Base-by-base conservation (phyloP, 2,329 filamentous ascomycete genomes). In the Metarhizium guizhouense region DNA sequence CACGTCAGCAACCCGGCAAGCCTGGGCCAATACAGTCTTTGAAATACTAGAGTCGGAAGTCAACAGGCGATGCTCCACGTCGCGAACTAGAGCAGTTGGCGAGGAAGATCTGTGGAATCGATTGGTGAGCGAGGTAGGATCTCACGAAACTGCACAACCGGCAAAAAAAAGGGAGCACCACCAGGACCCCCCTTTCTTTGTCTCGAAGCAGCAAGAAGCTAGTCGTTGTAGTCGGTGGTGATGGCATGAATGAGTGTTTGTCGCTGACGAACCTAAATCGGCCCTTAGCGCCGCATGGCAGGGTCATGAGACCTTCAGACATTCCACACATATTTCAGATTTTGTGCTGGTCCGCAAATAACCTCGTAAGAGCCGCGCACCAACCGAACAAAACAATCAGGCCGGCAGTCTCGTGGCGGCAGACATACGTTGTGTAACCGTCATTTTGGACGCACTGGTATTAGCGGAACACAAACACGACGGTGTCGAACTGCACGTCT, bases 251-350 rank as follows among this genome's bases (percentile, higher is more conserved):
- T 40, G 45, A 36, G n/a, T 45, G 4, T 34, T 50, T 43, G 49
- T 36, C 42, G 52, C 48, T 45, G 48, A 45, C 36, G 57, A 60
- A 59, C 54, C 56, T 59, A 58, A 59, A 57, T 57, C 57, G 56
- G 55, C 50, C 56, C 54, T 64, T 68, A 65, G 65, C 65, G 64
- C 64, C 60, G 62, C 60, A 62, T 62, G 57, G 58, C 57, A 57
- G 57, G 65, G 65, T 68, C 66, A 67, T 67, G 65, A 61, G 66
- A 68, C 64, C 64, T 58, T 51, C 51, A 59, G 55, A 56, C 57
- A 63, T 62, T 62, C 60, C 62, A 59, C 56, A 57, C 59, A 56
- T 50, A 45, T 57, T 53, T 29, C 51, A 36, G 42, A 56, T 49
- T 42, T 42, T 50, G 47, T 47, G 49, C 42, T 56, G 55, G 53